These are phyloP conservation scores for Mycena citricolor DNA, from an alignment of 1,284 basidiomycete genomes.

Conservation along the genomic window DNA sequence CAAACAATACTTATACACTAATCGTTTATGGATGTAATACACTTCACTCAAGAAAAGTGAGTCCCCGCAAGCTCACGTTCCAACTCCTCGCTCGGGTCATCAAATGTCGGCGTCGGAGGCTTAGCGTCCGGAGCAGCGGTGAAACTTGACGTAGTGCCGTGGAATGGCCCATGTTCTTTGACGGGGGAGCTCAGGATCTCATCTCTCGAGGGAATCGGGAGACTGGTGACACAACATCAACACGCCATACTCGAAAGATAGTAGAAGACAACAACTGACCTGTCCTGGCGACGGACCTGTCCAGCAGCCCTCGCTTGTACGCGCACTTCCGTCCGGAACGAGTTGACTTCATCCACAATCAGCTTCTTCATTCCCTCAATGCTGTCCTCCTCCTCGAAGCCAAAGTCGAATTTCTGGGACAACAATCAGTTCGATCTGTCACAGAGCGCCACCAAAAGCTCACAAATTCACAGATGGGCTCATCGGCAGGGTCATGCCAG, in stretches of 20 bases:
- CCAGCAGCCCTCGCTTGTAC: slow-evolving; percentile 68
- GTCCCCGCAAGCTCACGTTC: slow-evolving; percentile 81
- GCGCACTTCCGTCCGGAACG: slow-evolving; percentile 86
- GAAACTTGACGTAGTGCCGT: slow-evolving; percentile 70
- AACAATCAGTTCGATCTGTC: neutral
- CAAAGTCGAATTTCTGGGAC: slow-evolving; percentile 87
- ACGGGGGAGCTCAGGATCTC: slow-evolving; percentile 78
- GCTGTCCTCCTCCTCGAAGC: slow-evolving; percentile 96
- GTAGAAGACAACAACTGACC: slow-evolving; percentile 38
- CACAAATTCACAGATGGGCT: slow-evolving; percentile 76
- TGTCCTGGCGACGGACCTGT: slow-evolving; percentile 72
- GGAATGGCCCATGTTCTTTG: slow-evolving; percentile 60
- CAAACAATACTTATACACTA: too few species aligned
- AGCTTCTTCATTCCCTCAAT: slow-evolving; percentile 97
- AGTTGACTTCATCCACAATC: slow-evolving; percentile 91
- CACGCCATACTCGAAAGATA: neutral
- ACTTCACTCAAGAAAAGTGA: slow-evolving; percentile 35
- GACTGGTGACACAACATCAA: slow-evolving; percentile 37
- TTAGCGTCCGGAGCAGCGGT: slow-evolving; percentile 45
- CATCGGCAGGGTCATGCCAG: slow-evolving; percentile 94
- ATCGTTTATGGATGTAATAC: neutral
- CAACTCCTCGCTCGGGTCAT: slow-evolving; percentile 84
- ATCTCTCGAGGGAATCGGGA: slow-evolving; percentile 75
- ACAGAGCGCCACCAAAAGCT: slow-evolving; percentile 24
- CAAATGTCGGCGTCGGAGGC: slow-evolving; percentile 63